These are phyloP conservation scores for Coemansia asiatica DNA, from an alignment of 192 early-diverging fungal species.

Conservation along the genomic window DNA sequence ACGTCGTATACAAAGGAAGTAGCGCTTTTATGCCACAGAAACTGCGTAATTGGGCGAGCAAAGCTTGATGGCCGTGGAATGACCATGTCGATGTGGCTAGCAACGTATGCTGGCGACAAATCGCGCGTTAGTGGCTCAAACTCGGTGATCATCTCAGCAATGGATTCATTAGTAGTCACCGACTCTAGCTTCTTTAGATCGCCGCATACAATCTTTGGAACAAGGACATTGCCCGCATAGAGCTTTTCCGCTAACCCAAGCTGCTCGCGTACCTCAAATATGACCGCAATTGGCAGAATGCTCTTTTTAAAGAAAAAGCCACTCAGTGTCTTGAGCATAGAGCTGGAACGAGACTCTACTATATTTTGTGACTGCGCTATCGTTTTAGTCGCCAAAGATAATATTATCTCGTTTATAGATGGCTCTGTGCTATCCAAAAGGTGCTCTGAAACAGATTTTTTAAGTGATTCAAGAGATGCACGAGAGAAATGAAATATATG, in stretches of 20 bases:
- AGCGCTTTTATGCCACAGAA: constrained; percentile 27
- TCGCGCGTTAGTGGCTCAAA: constrained; percentile 15
- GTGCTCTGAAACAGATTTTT: constrained; percentile 15
- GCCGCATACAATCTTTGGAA: constrained; percentile 26
- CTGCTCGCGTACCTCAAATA: constrained; percentile 29
- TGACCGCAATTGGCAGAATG: constrained; percentile 24
- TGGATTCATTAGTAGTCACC: constrained; percentile 25
- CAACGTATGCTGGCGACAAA: constrained; percentile 21
- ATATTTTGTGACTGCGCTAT: constrained; percentile 33
- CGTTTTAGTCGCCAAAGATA: constrained; percentile 33
- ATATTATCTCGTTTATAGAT: constrained; percentile 29
- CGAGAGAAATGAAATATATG: constrained; percentile 48
- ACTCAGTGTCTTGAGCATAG: not conserved
- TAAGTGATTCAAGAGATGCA: constrained; percentile 22
- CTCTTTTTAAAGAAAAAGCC: not conserved
- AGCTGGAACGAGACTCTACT: constrained; percentile 1
- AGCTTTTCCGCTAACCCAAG: constrained; percentile 8
- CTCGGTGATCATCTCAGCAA: constrained; percentile 17
- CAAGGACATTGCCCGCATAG: constrained; percentile 37
- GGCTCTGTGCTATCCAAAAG: constrained; percentile 12
- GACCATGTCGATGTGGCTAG: constrained; percentile 38
- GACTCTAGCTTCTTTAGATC: constrained; percentile 19
- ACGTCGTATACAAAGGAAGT: constrained; percentile 50
- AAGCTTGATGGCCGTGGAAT: constrained; percentile 29
- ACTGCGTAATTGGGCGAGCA: constrained; percentile 32